These are phyloP conservation scores for Aquilaria yunnanensis DNA, from an alignment of 345 rosid genomes.

Conservation along the genomic window DNA sequence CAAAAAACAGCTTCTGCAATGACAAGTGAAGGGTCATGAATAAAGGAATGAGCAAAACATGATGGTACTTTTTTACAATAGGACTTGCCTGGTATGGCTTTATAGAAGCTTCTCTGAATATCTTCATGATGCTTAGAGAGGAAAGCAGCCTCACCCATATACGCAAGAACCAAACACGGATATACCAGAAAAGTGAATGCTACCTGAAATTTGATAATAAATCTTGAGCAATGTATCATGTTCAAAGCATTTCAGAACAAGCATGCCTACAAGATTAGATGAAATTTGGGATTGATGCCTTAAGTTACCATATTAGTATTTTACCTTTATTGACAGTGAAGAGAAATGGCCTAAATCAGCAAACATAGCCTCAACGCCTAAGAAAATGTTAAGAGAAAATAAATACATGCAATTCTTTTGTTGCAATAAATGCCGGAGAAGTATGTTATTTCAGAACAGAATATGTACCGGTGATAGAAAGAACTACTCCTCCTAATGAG, in stretches of 20 bases:
- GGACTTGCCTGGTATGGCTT: constrained; percentile 79
- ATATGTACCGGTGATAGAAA: constrained; percentile 70
- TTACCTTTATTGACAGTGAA: constrained; percentile 73
- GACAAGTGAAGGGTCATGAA: constrained; percentile 8
- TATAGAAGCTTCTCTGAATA: constrained; percentile 73
- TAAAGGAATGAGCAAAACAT: constrained; percentile 7
- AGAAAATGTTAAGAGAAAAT: constrained; percentile 6
- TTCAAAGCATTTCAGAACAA: constrained; percentile 3
- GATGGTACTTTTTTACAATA: background rate
- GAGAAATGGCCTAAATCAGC: constrained; percentile 90
- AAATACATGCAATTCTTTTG: constrained; percentile 11
- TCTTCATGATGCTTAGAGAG: constrained; percentile 71
- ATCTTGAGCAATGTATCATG: background rate
- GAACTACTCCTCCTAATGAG: constrained; percentile 86
- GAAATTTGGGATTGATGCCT: background rate
- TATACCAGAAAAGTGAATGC: constrained; percentile 70
- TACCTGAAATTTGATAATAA: constrained; percentile 30
- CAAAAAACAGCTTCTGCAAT: constrained; percentile 73
- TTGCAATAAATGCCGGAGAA: constrained; percentile 3
- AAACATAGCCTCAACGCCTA: constrained; percentile 87
- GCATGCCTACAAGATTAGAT: background rate
- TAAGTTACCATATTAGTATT: background rate
- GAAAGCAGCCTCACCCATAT: constrained; percentile 93
- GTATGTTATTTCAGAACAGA: background rate
- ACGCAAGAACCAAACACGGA: constrained; percentile 83